These are phyloP conservation scores for Fusarium sp. DNA, from an alignment of 2,329 filamentous ascomycete genomes.

Conservation along the genomic window DNA sequence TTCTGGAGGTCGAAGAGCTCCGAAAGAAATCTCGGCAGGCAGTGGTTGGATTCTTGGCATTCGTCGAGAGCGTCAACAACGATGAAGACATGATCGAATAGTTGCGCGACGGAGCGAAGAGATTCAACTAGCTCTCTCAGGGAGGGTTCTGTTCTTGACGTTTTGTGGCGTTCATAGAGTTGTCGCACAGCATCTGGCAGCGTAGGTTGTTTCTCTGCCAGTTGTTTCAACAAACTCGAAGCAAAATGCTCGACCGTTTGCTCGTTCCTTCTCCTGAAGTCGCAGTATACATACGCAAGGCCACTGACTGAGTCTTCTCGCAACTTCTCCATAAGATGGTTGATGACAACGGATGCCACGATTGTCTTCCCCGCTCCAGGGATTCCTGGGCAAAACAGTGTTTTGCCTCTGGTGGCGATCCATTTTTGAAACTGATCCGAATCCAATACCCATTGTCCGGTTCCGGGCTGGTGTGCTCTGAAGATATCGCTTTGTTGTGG, in stretches of 20 bases:
- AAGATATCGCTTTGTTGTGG: background rate
- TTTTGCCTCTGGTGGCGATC: background rate
- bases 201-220: background rate
- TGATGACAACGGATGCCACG: background rate
- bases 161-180: background rate
- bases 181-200: background rate
- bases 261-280: background rate
- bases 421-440: background rate
- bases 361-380: constrained; percentile 3
- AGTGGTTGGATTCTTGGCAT: background rate
- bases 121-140: background rate
- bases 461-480: background rate
- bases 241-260: background rate
- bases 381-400: background rate
- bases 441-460: background rate
- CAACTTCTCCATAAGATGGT: background rate
- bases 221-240: background rate
- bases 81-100: background rate
- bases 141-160: background rate
- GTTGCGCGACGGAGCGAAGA: background rate
- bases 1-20: background rate
- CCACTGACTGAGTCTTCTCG: background rate
- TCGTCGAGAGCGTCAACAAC: background rate
- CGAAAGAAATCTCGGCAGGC: background rate
- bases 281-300: background rate